These are phyloP conservation scores for Trichosporon asahii DNA, from an alignment of 1,284 basidiomycete genomes.

Conservation along the genomic window DNA sequence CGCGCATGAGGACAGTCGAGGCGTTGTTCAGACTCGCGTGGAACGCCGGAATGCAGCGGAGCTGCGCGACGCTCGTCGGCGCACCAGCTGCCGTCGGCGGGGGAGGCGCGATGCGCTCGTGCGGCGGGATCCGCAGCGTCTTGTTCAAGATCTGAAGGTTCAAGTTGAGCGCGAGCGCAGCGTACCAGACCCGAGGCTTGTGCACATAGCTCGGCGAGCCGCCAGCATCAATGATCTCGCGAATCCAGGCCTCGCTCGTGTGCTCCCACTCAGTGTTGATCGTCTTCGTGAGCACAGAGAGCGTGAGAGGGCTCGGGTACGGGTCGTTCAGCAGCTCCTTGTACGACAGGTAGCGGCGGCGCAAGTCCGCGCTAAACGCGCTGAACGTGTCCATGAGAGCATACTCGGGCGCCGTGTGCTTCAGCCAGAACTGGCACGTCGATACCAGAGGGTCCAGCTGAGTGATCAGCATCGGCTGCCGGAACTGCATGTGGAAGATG, in stretches of 20 bases:
- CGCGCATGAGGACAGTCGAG: conserved; percentile 32
- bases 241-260: conserved; percentile 36
- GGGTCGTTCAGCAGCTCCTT: conserved; percentile 32
- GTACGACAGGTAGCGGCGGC: conserved; percentile 38
- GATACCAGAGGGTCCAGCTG: conserved; percentile 37
- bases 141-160: conserved; percentile 42
- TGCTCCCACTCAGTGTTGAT: conserved; percentile 41
- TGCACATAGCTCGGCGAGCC: conserved; percentile 29
- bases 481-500: conserved; percentile 45
- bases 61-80: conserved; percentile 10
- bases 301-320: conserved; percentile 29
- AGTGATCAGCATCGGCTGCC: conserved; percentile 39
- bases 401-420: conserved; percentile 29
- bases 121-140: conserved; percentile 34
- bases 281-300: conserved; percentile 35
- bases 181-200: conserved; percentile 40
- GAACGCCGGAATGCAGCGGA: conserved; percentile 36
- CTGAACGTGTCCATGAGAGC: conserved; percentile 33
- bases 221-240: conserved; percentile 37
- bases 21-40: conserved; percentile 39
- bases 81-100: conserved; percentile 15
- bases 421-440: conserved; percentile 29
- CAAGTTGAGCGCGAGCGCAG: conserved; percentile 36
- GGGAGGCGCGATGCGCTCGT: conserved; percentile 30
- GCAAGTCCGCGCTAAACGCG: conserved; percentile 36